phyloP scores from a whole-genome alignment of 2,329 filamentous ascomycete species.

The Calonectria henricotiae region DNA sequence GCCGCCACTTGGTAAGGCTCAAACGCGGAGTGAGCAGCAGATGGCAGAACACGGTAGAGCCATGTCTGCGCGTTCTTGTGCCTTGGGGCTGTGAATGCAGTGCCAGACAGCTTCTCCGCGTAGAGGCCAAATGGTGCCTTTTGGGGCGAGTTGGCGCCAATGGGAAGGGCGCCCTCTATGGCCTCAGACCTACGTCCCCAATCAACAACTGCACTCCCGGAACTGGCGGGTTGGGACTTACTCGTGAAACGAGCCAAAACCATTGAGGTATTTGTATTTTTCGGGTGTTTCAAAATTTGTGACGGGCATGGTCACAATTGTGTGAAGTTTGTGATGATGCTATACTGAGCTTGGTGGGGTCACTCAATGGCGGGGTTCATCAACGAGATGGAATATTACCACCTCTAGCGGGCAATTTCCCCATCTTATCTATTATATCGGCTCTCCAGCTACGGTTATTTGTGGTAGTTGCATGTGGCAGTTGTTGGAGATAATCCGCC shows the following conservation, averaged over 20 bases:
- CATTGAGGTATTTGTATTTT: constrained; percentile 82
- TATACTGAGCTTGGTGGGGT: not conserved
- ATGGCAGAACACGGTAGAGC: constrained; percentile 80
- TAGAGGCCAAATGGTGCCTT: constrained; percentile 85
- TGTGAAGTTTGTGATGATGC: constrained; percentile 5
- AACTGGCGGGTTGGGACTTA: constrained; percentile 59
- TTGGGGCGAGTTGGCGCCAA: constrained; percentile 86
- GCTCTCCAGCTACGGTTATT: constrained; percentile 2
- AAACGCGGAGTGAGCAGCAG: constrained; percentile 73
- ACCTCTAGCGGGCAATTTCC: constrained; percentile 25
- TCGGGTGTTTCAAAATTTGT: constrained; percentile 55
- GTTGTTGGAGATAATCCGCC: constrained; percentile 1
- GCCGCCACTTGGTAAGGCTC: constrained; percentile 23
- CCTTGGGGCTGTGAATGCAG: constrained; percentile 79
- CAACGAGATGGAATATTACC: not conserved
- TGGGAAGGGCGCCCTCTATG: constrained; percentile 79
- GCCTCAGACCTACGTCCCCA: constrained; percentile 76
- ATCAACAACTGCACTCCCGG: not conserved
- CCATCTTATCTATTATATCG: constrained; percentile 26
- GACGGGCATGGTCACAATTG: constrained; percentile 41
- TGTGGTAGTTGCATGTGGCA: not conserved
- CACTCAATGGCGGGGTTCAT: constrained; percentile 24
- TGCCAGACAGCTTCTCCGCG: constrained; percentile 83
- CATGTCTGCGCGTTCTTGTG: constrained; percentile 80
- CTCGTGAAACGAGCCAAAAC: constrained; percentile 85